A percentile compares a stretch with the other conserved stretches of the same genome.
Evolutionary conservation across 208 protist species (phyloP).

Genomic region (Sergeia podlipaevii): DNA sequence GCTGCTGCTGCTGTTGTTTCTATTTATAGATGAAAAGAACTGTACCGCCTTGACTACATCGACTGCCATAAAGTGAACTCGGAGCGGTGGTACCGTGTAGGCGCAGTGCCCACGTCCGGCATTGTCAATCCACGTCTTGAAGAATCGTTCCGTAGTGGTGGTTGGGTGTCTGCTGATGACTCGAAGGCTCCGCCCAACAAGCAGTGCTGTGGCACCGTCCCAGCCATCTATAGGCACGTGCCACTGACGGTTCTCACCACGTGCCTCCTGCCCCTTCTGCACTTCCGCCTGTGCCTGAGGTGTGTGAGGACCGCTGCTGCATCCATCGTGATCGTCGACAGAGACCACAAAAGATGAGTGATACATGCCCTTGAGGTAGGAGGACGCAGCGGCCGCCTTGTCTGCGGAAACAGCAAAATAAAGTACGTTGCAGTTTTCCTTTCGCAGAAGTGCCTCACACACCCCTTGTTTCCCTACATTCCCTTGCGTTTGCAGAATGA

Average conservation of each 20-base stretch:
- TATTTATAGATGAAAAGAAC: no score
- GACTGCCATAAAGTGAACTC: slow-evolving; percentile 10
- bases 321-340: no score
- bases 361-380: slow-evolving; percentile 65
- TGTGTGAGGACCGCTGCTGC: no score
- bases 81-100: slow-evolving; percentile 26
- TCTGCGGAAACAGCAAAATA: slow-evolving; percentile 43
- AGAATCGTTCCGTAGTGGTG: slow-evolving; percentile 44
- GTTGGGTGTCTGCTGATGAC: slow-evolving; percentile 53
- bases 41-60: slow-evolving; percentile 5
- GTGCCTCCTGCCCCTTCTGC: slow-evolving; percentile 1
- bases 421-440: slow-evolving; percentile 1
- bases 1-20: neutral
- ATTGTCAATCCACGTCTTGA: no score
- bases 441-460: neutral
- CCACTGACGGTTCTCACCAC: neutral
- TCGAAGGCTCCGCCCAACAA: slow-evolving; percentile 58
- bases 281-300: no score
- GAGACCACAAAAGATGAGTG: slow-evolving; percentile 32
- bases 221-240: slow-evolving; percentile 12
- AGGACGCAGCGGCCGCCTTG: slow-evolving; percentile 23
- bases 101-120: neutral
- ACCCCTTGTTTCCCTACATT: neutral
- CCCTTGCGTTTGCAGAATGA: neutral
- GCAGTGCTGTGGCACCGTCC: slow-evolving; percentile 28